These are phyloP conservation scores for Sparassis latifolia DNA, from an alignment of 1,284 basidiomycete species.

Conservation along the genomic window DNA sequence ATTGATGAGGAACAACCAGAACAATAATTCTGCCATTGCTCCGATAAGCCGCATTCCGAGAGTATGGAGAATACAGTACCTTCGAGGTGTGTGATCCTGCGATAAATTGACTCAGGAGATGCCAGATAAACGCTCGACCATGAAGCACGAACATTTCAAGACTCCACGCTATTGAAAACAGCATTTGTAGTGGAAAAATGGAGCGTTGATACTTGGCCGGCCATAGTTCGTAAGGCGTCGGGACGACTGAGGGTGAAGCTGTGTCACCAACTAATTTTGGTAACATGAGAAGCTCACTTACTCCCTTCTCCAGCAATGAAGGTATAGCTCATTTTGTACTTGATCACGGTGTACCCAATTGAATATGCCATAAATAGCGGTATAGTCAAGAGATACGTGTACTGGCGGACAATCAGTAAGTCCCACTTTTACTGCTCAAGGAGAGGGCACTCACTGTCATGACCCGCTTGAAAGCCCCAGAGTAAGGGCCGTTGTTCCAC, in stretches of 20 bases:
- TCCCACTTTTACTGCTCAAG: neutral
- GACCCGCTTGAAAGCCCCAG: constrained; percentile 69
- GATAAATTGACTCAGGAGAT: neutral
- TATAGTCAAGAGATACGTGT: constrained; percentile 61
- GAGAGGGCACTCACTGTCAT: constrained; percentile 56
- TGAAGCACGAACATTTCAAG: constrained; percentile 57
- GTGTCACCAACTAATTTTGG: neutral
- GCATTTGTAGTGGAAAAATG: constrained; percentile 56
- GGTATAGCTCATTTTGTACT: constrained; percentile 61
- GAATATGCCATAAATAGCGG: constrained; percentile 56
- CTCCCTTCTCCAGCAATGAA: constrained; percentile 39
- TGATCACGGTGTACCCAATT: constrained; percentile 59
- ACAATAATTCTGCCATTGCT: constrained; percentile 59
- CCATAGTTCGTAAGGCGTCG: constrained; percentile 60
- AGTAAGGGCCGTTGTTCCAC: constrained; percentile 58
- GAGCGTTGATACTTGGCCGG: constrained; percentile 33
- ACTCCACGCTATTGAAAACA: constrained; percentile 59
- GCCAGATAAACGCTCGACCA: neutral
- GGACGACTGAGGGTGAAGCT: constrained; percentile 40
- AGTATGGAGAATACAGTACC: constrained; percentile 31
- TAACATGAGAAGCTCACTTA: constrained; percentile 27
- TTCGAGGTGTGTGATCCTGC: constrained; percentile 72
- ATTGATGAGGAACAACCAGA: constrained; percentile 76
- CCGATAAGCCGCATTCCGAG: constrained; percentile 6
- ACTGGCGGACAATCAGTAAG: constrained; percentile 33